Percentiles rank a stretch among this genome's conserved stretches.
These are phyloP conservation scores for Eragrostis tef DNA, from an alignment of 202 grass and related monocot species.

Conservation along the genomic window DNA sequence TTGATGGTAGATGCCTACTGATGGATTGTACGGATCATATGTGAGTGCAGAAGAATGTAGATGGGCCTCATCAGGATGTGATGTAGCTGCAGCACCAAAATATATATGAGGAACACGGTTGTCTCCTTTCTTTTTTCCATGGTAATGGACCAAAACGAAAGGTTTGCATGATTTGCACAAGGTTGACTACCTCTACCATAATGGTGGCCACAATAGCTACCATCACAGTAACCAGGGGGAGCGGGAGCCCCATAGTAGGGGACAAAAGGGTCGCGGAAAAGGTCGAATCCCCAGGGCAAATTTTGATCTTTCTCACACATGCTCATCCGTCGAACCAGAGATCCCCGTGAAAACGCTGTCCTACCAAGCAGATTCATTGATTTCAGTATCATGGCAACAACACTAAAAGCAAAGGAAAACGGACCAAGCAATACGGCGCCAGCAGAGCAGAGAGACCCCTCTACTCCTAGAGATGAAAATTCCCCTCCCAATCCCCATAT, in stretches of 20 bases:
- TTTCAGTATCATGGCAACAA: slow-evolving; percentile 31
- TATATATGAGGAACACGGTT: slow-evolving; percentile 33
- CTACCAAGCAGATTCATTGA: slow-evolving; percentile 38
- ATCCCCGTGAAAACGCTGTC: slow-evolving; percentile 35
- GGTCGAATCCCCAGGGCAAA: slow-evolving; percentile 69
- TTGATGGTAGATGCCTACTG: slow-evolving; percentile 73
- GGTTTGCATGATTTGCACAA: slow-evolving; percentile 36
- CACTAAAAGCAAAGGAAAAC: background rate
- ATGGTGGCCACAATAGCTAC: slow-evolving; percentile 55
- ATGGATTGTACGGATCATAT: slow-evolving; percentile 69
- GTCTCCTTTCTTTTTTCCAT: slow-evolving; percentile 10
- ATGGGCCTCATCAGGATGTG: slow-evolving; percentile 68
- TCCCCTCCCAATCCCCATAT: no score
- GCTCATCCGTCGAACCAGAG: slow-evolving; percentile 53
- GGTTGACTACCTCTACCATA: slow-evolving; percentile 66
- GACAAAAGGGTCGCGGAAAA: slow-evolving; percentile 74
- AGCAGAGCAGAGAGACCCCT: background rate
- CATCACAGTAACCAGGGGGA: slow-evolving; percentile 55
- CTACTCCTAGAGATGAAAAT: no score
- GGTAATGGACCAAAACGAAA: slow-evolving; percentile 36
- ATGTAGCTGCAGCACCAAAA: slow-evolving; percentile 62
- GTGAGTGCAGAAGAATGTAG: slow-evolving; percentile 64
- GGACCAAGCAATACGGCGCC: no score
- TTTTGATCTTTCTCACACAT: slow-evolving; percentile 80
- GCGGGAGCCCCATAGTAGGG: slow-evolving; percentile 66